phyloP scores from a whole-genome alignment of 768 basidiomycete species.

The Rhodocollybia butyracea region DNA sequence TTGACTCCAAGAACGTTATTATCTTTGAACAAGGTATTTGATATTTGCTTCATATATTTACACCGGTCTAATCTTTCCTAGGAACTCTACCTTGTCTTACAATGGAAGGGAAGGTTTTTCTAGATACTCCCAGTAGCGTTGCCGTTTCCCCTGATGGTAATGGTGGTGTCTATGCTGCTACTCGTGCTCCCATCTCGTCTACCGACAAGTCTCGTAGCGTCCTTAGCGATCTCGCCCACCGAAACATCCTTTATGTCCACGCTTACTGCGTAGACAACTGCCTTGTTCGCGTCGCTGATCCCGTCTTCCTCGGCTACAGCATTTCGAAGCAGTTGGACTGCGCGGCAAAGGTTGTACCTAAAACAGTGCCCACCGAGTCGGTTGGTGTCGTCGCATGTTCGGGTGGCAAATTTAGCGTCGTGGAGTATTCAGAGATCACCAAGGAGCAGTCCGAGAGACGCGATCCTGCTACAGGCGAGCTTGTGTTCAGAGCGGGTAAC shows the following conservation, averaged over 20 bases:
- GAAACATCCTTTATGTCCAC: conserved; percentile 85
- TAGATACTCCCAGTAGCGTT: conserved; percentile 72
- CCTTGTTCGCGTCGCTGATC: conserved; percentile 95
- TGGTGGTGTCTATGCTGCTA: conserved; percentile 94
- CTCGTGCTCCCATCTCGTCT: conserved; percentile 69
- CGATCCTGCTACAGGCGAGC: conserved; percentile 64
- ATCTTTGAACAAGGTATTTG: conserved; percentile 93
- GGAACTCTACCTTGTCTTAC: conserved; percentile 95
- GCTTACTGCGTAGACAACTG: conserved; percentile 99
- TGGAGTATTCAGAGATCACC: conserved; percentile 97
- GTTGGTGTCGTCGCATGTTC: conserved; percentile 92
- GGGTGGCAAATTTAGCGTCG: conserved; percentile 83
- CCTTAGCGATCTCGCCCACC: conserved; percentile 74
- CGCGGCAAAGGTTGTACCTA: conserved; percentile 95
- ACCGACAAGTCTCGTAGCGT: conserved; percentile 65
- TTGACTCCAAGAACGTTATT: conserved; percentile 74
- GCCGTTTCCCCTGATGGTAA: conserved; percentile 99
- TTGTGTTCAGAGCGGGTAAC: conserved; percentile 92
- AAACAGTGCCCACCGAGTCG: conserved; percentile 79
- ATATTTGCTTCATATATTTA: not conserved
- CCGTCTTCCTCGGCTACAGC: conserved; percentile 94
- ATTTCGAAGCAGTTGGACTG: conserved; percentile 86
- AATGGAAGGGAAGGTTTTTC: conserved; percentile 89
- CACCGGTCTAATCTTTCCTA: conserved; percentile 27
- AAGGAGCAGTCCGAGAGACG: conserved; percentile 81